Conservation (phyloP, 202 grass and related monocot species). For the Eragrostis tef region DNA sequence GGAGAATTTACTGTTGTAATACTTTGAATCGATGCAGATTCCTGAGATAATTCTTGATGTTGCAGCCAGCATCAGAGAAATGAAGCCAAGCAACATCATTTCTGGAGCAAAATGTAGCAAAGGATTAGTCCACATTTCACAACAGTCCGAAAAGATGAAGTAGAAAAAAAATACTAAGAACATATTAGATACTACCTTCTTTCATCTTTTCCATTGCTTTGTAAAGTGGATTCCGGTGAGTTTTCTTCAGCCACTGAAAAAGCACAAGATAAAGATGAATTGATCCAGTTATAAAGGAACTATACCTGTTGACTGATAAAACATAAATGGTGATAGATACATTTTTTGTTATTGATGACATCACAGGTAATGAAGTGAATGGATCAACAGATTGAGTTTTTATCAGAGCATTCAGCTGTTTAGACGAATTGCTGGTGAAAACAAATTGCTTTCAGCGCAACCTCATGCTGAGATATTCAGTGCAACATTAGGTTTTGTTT, state of each 20-base stretch:
- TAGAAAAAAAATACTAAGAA: constrained; percentile 10
- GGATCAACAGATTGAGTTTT: background rate
- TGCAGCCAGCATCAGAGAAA: constrained; percentile 84
- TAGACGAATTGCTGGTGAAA: background rate
- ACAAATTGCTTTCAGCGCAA: background rate
- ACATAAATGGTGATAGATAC: background rate
- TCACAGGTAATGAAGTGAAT: background rate
- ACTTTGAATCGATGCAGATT: constrained; percentile 89
- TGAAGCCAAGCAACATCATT: constrained; percentile 94
- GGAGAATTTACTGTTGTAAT: constrained; percentile 75
- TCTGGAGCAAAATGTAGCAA: constrained; percentile 56
- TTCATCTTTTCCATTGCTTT: constrained; percentile 99
- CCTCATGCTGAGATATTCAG: background rate
- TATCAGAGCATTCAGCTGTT: background rate
- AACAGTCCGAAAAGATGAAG: background rate
- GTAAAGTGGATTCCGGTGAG: constrained; percentile 79
- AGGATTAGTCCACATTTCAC: background rate
- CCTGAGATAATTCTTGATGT: constrained; percentile 90
- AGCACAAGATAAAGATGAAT: background rate
- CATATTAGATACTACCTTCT: constrained; percentile 64
- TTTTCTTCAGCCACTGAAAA: constrained; percentile 92
- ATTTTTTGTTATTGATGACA: background rate
- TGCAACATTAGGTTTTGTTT: background rate
- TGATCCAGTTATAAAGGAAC: background rate
- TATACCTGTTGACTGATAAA: background rate